phyloP scores from a whole-genome alignment of 768 basidiomycete species.

The Mycena pura region DNA sequence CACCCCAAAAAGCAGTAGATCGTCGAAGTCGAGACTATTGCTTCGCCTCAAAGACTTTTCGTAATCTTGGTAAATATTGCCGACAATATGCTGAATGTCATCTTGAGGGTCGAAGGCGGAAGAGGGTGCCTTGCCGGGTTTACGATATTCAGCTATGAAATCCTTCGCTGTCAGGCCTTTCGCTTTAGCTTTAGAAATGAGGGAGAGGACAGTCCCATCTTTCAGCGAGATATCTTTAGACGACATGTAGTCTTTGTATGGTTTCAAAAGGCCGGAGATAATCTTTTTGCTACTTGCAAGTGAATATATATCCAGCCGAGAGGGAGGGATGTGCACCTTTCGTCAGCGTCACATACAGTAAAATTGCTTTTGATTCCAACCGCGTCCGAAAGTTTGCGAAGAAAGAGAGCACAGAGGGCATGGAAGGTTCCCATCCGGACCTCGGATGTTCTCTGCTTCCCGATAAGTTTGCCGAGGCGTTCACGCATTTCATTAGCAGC shows the following conservation, averaged over 20 bases:
- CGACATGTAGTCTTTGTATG: constrained; percentile 54
- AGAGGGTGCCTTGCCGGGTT: constrained; percentile 24
- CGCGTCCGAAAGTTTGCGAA: constrained; percentile 66
- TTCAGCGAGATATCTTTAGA: constrained; percentile 58
- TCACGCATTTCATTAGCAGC: constrained; percentile 88
- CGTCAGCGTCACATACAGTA: constrained; percentile 82
- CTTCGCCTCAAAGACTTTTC: constrained; percentile 61
- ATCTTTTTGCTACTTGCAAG: constrained; percentile 65
- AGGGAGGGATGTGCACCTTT: constrained; percentile 54
- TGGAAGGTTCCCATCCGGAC: constrained; percentile 83
- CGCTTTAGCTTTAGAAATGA: constrained; percentile 80
- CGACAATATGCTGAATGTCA: constrained; percentile 49
- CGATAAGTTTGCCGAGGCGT: constrained; percentile 71
- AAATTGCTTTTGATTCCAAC: constrained; percentile 77
- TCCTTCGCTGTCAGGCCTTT: constrained; percentile 63
- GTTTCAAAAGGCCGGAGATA: constrained; percentile 62
- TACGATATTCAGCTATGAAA: constrained; percentile 38
- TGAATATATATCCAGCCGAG: background rate
- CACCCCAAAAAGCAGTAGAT: constrained; percentile 77
- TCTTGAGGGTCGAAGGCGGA: constrained; percentile 22
- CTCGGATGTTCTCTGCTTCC: constrained; percentile 56
- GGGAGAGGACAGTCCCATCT: constrained; percentile 57
- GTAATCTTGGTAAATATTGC: constrained; percentile 69
- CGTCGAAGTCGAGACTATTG: constrained; percentile 89
- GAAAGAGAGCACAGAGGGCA: constrained; percentile 72